phyloP scores from a whole-genome alignment of 1,284 basidiomycete genomes.

The Melanopsichium pennsylvanicum region DNA sequence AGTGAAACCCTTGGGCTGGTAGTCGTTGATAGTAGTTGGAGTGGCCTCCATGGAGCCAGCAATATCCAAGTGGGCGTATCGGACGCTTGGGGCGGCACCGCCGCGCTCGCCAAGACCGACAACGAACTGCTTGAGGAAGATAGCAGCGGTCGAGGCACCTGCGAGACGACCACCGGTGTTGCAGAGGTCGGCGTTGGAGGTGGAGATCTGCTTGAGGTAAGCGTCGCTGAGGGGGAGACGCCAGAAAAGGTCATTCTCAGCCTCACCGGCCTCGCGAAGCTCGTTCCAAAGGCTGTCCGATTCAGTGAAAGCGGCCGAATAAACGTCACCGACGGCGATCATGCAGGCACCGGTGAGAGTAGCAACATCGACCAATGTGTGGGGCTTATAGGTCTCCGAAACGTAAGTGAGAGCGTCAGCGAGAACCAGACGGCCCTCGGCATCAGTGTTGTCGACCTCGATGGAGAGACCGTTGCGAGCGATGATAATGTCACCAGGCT shows the following conservation, averaged over 20 bases:
- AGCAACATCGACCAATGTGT: conserved; percentile 84
- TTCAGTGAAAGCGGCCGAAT: conserved; percentile 78
- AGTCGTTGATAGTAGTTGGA: conserved; percentile 70
- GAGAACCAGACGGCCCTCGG: conserved; percentile 80
- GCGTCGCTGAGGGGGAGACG: conserved; percentile 74
- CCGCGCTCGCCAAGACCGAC: conserved; percentile 62
- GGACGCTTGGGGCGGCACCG: conserved; percentile 40
- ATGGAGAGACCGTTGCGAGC: conserved; percentile 88
- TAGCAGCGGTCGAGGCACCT: conserved; percentile 81
- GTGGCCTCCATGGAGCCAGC: conserved; percentile 75
- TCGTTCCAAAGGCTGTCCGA: conserved; percentile 72
- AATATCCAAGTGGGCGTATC: conserved; percentile 72
- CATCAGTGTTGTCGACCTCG: conserved; percentile 87
- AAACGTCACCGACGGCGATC: conserved; percentile 73
- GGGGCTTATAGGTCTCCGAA: conserved; percentile 79
- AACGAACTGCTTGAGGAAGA: conserved; percentile 81
- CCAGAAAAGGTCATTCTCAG: conserved; percentile 69
- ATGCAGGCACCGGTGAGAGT: conserved; percentile 74
- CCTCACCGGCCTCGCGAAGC: conserved; percentile 77
- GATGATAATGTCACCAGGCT: conserved; percentile 82
- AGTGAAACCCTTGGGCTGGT: conserved; percentile 80
- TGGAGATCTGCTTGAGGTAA: conserved; percentile 78
- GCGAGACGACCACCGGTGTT: conserved; percentile 78
- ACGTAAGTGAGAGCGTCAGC: conserved; percentile 84
- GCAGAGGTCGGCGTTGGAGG: conserved; percentile 81